Conservation (phyloP, 1,284 basidiomycete genomes). For the Ustilago lituana region DNA sequence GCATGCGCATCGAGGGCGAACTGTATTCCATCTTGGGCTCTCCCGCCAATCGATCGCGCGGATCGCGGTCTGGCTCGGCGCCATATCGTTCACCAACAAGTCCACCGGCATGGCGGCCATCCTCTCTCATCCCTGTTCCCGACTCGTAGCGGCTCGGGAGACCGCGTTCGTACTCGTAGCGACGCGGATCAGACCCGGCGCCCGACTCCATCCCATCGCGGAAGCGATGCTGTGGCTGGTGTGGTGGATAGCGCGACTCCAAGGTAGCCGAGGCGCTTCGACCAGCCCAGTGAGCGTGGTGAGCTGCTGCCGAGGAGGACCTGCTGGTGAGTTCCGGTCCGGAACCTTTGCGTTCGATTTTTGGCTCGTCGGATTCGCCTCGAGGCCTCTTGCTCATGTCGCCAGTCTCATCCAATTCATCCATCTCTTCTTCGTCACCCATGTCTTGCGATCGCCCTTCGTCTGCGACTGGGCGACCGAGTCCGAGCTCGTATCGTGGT, state of each 20-base stretch:
- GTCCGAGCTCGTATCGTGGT: constrained; percentile 26
- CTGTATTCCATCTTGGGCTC: constrained; percentile 31
- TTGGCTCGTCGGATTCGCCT: constrained; percentile 21
- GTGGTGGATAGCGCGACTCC: constrained; percentile 25
- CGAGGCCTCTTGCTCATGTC: constrained; percentile 19
- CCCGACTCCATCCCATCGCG: constrained; percentile 15
- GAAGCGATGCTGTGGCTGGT: constrained; percentile 15
- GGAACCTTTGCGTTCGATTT: constrained; percentile 28
- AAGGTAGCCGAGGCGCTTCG: constrained; percentile 24
- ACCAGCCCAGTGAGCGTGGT: constrained; percentile 34
- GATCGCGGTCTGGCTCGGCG: constrained; percentile 22
- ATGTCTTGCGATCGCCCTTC: constrained; percentile 5
- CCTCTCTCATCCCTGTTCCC: constrained; percentile 15
- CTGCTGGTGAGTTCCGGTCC: constrained; percentile 24
- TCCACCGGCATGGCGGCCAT: constrained; percentile 28
- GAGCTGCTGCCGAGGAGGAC: constrained; percentile 24
- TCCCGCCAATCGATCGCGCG: constrained; percentile 11
- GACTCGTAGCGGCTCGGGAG: constrained; percentile 21
- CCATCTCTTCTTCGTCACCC: constrained; percentile 38
- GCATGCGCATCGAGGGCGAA: constrained; percentile 37
- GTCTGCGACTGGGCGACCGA: constrained; percentile 2
- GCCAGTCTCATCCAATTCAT: constrained; percentile 36
- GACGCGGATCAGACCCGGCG: constrained; percentile 6
- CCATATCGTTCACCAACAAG: constrained; percentile 28
- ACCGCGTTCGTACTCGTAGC: constrained; percentile 24